Evolutionary conservation across 2,329 filamentous ascomycete species (phyloP), one percentile per base, ranked within the genome.

Genomic region (Fusarium sp.): DNA sequence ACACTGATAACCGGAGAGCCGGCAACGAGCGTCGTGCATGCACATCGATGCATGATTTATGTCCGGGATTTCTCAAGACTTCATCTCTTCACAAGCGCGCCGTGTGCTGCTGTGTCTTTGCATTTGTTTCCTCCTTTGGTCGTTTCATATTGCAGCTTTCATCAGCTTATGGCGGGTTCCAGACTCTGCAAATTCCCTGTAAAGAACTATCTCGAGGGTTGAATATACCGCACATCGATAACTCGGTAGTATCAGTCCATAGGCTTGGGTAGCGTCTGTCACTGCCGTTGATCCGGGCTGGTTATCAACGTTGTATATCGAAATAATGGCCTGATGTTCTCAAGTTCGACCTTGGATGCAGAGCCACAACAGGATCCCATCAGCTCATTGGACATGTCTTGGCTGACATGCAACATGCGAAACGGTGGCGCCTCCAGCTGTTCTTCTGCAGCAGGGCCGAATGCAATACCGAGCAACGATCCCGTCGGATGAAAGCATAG

Each of bases 241-340:
- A 53, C 42, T 55, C 22, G 54, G 51, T 34, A 51, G 50, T 58
- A 44, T 58, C 22, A 54, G 51, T 22, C 53, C 58, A 59, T 42
- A 43, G 22, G n/a, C 11, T 56, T 34, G 55, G 27, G 51, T 47
- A 3, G 60, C 18, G 24, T 49, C 54, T 54, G 53, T 61, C 47
- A 50, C 56, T 53, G 58, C 59, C 59, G 43, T 53, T 55, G 34
- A 38, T 12, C 60, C 50, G 54, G 42, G 16, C 25, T 55, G 43
- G 40, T 25, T 44, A 42, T 42, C 53, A 52, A 50, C 56, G 59
- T 42, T 66, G 20, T 34, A 29, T 18, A 38, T 59, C 29, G 32
- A 50, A 47, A 44, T 47, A 51, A 67, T 75, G 72, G 73, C 63
- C 72, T 72, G 70, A 74, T 74, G 40, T 56, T 72, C 53, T 43